Percentiles rank a stretch among this genome's conserved stretches.
Evolutionary conservation across 2,329 filamentous ascomycete species (phyloP).

Genomic region (Stemphylium lycopersici): DNA sequence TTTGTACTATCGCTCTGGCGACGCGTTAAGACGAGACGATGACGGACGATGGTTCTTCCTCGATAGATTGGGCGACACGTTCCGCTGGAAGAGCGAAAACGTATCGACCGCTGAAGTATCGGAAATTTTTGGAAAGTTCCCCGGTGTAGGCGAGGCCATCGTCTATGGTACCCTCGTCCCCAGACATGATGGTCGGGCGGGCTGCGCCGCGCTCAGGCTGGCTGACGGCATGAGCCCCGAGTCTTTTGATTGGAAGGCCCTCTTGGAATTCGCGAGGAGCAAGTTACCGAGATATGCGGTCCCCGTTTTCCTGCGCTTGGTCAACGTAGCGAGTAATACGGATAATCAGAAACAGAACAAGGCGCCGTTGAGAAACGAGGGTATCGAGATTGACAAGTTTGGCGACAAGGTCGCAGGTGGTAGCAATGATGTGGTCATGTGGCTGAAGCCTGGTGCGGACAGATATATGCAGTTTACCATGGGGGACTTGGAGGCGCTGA

Average conservation of each 20-base stretch:
- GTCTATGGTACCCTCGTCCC: conserved; percentile 56
- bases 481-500: conserved; percentile 25
- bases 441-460: conserved; percentile 32
- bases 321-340: conserved; percentile 63
- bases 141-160: conserved; percentile 52
- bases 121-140: conserved; percentile 50
- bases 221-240: conserved; percentile 46
- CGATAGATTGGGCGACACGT: conserved; percentile 55
- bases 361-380: conserved; percentile 68
- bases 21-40: conserved; percentile 50
- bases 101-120: conserved; percentile 56
- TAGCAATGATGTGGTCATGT: conserved; percentile 33
- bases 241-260: conserved; percentile 33
- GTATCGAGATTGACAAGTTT: conserved; percentile 61
- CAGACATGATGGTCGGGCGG: conserved; percentile 57
- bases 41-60: conserved; percentile 57
- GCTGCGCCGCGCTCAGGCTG: conserved; percentile 63
- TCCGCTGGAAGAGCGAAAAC: conserved; percentile 57
- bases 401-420: conserved; percentile 36
- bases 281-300: conserved; percentile 73
- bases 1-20: conserved; percentile 54
- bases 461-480: conserved; percentile 32
- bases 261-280: conserved; percentile 28
- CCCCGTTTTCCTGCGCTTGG: conserved; percentile 71
- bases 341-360: conserved; percentile 84